These are phyloP conservation scores for Coccinonectria pachysandricola DNA, from an alignment of 2,329 filamentous ascomycete species.

Conservation along the genomic window DNA sequence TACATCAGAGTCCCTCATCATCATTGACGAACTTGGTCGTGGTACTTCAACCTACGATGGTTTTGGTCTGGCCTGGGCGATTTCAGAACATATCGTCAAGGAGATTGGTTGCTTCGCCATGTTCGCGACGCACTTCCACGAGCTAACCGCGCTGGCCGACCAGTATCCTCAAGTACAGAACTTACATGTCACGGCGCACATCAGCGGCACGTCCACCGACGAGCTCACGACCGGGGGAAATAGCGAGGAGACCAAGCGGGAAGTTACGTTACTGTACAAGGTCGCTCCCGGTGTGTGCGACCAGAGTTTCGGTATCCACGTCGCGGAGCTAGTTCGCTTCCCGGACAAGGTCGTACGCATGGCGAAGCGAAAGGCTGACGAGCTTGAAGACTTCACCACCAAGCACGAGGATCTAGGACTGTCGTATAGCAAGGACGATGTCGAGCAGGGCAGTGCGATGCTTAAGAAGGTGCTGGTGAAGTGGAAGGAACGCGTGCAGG, in stretches of 20 bases:
- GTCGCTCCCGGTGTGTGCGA: constrained; percentile 93
- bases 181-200: constrained; percentile 91
- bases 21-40: constrained; percentile 94
- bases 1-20: constrained; percentile 89
- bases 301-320: constrained; percentile 96
- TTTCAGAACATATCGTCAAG: constrained; percentile 91
- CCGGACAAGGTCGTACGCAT: constrained; percentile 96
- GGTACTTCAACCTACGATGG: constrained; percentile 98
- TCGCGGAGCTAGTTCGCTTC: constrained; percentile 92
- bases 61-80: constrained; percentile 98
- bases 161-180: constrained; percentile 83
- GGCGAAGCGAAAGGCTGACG: constrained; percentile 98
- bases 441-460: constrained; percentile 77
- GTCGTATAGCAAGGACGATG: constrained; percentile 69
- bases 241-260: constrained; percentile 51
- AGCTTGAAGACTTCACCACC: constrained; percentile 87
- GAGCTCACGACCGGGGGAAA: too few species aligned
- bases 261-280: constrained; percentile 94
- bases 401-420: constrained; percentile 56
- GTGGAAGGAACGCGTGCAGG: constrained; percentile 72
- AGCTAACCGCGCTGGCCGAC: constrained; percentile 83
- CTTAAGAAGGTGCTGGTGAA: constrained; percentile 72
- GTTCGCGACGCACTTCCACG: constrained; percentile 98
- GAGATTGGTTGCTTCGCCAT: constrained; percentile 91
- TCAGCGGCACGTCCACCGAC: constrained; percentile 42